Conservation (phyloP, 139 green algal species). For the Chlamydomonas applanata region DNA sequence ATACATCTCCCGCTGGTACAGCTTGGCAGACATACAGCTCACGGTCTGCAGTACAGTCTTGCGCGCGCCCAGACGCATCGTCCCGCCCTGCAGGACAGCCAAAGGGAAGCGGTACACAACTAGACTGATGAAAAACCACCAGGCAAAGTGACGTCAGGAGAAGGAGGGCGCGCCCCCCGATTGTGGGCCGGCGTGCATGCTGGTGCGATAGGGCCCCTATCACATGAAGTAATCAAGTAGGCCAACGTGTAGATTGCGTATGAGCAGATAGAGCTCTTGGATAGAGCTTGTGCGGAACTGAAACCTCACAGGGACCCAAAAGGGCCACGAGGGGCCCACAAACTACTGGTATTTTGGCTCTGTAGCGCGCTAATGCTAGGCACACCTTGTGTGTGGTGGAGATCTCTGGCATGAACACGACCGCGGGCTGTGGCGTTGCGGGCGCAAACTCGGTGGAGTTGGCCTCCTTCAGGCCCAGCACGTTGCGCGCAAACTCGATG, state of each 20-base stretch:
- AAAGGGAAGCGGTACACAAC: no score
- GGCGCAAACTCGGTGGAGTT: conserved; percentile 90
- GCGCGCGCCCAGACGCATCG: conserved; percentile 93
- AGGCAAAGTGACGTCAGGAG: no score
- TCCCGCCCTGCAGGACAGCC: conserved; percentile 77
- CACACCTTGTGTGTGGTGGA: conserved; percentile 42
- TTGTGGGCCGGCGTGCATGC: no score
- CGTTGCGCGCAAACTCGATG: conserved; percentile 96
- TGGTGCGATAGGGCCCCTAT: no score
- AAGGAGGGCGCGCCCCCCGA: no score
- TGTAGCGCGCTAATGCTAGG: background rate
- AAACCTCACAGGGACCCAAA: no score
- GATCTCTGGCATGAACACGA: conserved; percentile 98
- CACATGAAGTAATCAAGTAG: no score
- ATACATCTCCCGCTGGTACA: conserved; percentile 85
- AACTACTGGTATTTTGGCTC: no score
- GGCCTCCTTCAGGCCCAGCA: conserved; percentile 79
- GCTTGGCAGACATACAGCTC: conserved; percentile 87
- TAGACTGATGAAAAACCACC: no score
- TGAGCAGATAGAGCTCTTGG: background rate
- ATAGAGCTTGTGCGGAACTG: no score
- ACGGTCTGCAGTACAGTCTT: conserved; percentile 87
- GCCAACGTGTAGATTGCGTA: background rate
- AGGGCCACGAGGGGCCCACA: no score
- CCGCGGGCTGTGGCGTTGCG: conserved; percentile 73